A percentile compares a stretch with the other conserved stretches of the same genome.
phyloP scores from a whole-genome alignment of 768 basidiomycete species.

The Macrocybe gigantea region DNA sequence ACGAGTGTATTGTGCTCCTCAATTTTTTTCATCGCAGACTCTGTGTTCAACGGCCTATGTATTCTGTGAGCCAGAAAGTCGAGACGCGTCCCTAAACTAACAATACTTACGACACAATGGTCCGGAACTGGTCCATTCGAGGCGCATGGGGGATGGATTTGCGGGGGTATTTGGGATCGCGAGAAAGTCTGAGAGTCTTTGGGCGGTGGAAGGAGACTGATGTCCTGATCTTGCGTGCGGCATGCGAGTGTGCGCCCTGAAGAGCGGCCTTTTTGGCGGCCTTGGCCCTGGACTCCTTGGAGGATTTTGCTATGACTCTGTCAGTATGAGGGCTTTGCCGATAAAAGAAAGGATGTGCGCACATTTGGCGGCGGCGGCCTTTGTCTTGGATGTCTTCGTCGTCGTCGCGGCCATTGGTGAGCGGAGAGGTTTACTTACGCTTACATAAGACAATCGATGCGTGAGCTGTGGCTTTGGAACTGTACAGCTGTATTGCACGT shows the following conservation, averaged over 20 bases:
- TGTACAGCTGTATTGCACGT: too few relatives aligned
- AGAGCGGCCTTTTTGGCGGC: constrained; percentile 95
- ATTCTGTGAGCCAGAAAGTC: constrained; percentile 3
- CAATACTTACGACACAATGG: constrained; percentile 74
- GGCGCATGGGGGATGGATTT: constrained; percentile 90
- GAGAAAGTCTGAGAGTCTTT: constrained; percentile 81
- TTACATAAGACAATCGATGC: neutral
- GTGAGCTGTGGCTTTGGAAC: neutral
- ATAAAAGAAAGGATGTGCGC: neutral
- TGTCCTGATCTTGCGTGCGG: constrained; percentile 74
- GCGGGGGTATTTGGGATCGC: constrained; percentile 91
- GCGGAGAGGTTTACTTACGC: neutral
- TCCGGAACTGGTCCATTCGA: constrained; percentile 95
- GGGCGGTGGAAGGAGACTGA: constrained; percentile 95
- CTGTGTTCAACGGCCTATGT: constrained; percentile 81
- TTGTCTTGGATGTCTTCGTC: constrained; percentile 2
- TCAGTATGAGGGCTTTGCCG: neutral
- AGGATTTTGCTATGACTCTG: constrained; percentile 18
- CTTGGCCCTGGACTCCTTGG: constrained; percentile 72
- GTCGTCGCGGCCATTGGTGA: constrained; percentile 2
- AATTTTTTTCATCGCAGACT: constrained; percentile 99
- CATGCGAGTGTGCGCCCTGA: constrained; percentile 75
- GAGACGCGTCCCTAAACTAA: neutral
- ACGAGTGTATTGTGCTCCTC: constrained; percentile 99
- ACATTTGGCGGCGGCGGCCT: constrained; percentile 1